Evolutionary conservation across 345 rosid species (phyloP), one percentile per base, ranked within the genome.

Genomic region (Trapa incisa): DNA sequence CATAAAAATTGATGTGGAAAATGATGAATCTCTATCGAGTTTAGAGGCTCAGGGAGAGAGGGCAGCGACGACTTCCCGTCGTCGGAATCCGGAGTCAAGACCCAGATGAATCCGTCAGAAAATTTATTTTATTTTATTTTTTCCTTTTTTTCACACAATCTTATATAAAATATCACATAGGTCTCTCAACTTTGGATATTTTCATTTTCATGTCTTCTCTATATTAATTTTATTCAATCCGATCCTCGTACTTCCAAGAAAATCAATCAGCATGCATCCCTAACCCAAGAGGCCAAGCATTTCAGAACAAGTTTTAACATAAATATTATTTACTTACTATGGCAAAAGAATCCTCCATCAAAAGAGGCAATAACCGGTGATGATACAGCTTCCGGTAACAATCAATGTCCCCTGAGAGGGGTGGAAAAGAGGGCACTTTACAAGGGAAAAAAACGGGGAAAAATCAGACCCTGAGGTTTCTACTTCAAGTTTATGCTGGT

Each of bases 71-170:
- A 58, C 63, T 35, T 35, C 38, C 32, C 16, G 63, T 50, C n/a
- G 56, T 50, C 56, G 56, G 56, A 29, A 38, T 58, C 63, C 56
- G 56, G 56, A 29, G 63, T 58, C 63, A 58, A 58, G 38, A 35
- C 5, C 37, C 63, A 8, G 36, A 37, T 58, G 37, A 58, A 29
- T 32, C 35, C 11, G 33, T 29, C 63, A 10, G 37, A 58, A 9
- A 33, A 32, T 45, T 45, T 13, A 7, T 10, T 45, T 13, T 0
- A n/a, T n/a, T n/a, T n/a, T n/a, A n/a, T 45, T 45, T 45, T 45
- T 5, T 13, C 12, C 2, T 45, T 45, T 11, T 45, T 45, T 45
- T 45, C 8, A 7, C 1, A 45, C 1, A 7, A 45, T 7, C 2
- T 45, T 45, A 4, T 45, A 7, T 45, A 11, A 45, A 45, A 45